Conservation (phyloP, 371 early-diverging fungal species). For the Mucor lusitanicus region DNA sequence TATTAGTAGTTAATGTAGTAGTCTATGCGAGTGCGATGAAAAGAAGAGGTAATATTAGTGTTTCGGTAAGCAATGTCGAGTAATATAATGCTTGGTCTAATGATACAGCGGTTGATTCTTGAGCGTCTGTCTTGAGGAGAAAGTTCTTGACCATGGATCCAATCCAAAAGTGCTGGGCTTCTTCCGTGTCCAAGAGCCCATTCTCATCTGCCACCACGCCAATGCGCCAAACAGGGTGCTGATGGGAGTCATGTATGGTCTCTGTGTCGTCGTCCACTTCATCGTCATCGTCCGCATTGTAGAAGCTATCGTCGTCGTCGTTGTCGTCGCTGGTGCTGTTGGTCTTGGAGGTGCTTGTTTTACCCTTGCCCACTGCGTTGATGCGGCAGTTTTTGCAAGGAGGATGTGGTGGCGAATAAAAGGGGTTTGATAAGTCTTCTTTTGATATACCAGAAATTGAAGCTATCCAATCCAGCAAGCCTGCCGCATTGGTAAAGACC, state of each 20-base stretch:
- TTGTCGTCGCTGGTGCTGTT: too few species aligned
- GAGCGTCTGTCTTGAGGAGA: neutral
- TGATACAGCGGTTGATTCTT: neutral
- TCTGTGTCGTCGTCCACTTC: neutral
- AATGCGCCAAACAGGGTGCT: neutral
- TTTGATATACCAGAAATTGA: slow-evolving; percentile 7
- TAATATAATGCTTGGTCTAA: neutral
- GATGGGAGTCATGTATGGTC: neutral
- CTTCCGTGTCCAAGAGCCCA: neutral
- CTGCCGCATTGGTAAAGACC: slow-evolving; percentile 14
- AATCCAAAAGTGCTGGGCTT: slow-evolving; percentile 8
- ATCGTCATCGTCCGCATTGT: neutral
- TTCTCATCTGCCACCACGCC: slow-evolving; percentile 2
- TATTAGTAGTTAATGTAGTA: too few species aligned
- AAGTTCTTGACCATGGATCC: slow-evolving; percentile 1
- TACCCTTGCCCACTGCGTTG: neutral
- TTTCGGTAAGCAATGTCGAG: neutral
- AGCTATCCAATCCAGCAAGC: slow-evolving; percentile 26
- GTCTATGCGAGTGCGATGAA: neutral
- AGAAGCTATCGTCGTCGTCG: neutral
- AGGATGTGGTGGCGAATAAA: slow-evolving; percentile 15
- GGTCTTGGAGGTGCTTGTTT: neutral
- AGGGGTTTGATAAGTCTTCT: slow-evolving; percentile 16
- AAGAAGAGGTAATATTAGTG: neutral
- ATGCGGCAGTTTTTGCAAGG: neutral